Conservation (phyloP, 352 stramenopile species). For the Pythium aristosporum region DNA sequence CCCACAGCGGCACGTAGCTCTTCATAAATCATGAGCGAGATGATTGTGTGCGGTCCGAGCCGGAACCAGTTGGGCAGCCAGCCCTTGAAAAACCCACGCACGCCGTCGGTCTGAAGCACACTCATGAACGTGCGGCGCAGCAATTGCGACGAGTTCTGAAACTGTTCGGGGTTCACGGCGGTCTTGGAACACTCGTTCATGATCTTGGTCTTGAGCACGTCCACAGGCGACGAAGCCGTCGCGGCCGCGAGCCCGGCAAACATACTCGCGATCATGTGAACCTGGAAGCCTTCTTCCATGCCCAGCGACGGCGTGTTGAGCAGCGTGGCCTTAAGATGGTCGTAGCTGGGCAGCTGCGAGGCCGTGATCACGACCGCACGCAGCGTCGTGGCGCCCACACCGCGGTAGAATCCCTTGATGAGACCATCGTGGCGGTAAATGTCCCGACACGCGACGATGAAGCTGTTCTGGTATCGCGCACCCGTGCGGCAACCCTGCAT, state of each 20-base stretch:
- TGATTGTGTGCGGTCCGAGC: constrained; percentile 71
- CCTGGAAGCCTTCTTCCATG: constrained; percentile 49
- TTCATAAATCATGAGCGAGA: constrained; percentile 77
- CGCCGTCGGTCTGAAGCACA: constrained; percentile 51
- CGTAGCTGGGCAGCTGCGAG: constrained; percentile 75
- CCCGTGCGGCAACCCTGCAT: constrained; percentile 74
- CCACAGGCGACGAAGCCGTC: constrained; percentile 66
- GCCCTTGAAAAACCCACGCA: constrained; percentile 78
- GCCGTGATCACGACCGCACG: constrained; percentile 75
- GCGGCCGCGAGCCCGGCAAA: constrained; percentile 71
- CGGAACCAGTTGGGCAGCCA: constrained; percentile 77
- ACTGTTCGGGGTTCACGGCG: constrained; percentile 31
- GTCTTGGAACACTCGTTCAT: constrained; percentile 70
- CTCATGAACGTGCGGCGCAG: constrained; percentile 54
- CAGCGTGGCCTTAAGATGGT: constrained; percentile 75
- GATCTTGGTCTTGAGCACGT: constrained; percentile 87
- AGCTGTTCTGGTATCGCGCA: constrained; percentile 59
- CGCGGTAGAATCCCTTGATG: constrained; percentile 68
- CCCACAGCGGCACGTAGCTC: constrained; percentile 53
- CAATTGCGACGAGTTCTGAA: constrained; percentile 35
- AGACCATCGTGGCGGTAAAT: constrained; percentile 65
- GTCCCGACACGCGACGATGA: constrained; percentile 56
- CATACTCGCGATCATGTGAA: constrained; percentile 73
- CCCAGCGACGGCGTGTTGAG: constrained; percentile 40
- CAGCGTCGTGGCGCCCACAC: constrained; percentile 61